Conservation (phyloP, 371 early-diverging fungal genomes). For the Actinomortierella ambigua region DNA sequence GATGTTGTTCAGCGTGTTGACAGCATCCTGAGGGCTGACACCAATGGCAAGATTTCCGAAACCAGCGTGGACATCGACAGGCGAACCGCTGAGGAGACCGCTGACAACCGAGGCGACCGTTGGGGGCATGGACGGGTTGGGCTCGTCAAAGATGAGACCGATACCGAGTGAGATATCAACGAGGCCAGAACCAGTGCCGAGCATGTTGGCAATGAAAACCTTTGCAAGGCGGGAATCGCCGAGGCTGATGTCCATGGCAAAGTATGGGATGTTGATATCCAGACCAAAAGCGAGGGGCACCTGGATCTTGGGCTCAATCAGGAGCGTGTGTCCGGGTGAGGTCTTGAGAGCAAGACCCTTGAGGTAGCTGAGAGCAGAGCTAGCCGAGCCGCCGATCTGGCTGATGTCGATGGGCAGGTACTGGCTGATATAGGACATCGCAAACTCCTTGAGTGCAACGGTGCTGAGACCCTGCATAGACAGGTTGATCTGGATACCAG, state of each 20-base stretch:
- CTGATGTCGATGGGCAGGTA: constrained; percentile 39
- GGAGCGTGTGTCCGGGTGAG: constrained; percentile 37
- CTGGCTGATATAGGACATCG: constrained; percentile 19
- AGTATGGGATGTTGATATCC: constrained; percentile 39
- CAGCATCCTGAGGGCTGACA: constrained; percentile 31
- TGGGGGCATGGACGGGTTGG: constrained; percentile 25
- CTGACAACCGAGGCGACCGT: constrained; percentile 23
- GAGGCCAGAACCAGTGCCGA: constrained; percentile 34
- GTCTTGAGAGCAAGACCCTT: constrained; percentile 33
- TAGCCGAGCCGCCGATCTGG: constrained; percentile 14
- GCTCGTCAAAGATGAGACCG: constrained; percentile 38
- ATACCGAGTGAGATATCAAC: constrained; percentile 39
- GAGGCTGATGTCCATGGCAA: constrained; percentile 41
- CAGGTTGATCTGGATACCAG: constrained; percentile 26
- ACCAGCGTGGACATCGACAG: constrained; percentile 25
- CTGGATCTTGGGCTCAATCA: constrained; percentile 36
- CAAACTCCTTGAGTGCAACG: constrained; percentile 16
- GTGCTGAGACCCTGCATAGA: constrained; percentile 32
- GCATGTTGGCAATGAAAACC: constrained; percentile 34
- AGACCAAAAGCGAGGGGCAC: constrained; percentile 30
- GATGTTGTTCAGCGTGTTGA: constrained; percentile 30
- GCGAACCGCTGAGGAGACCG: constrained; percentile 26
- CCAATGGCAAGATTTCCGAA: constrained; percentile 33
- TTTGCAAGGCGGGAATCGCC: constrained; percentile 26
- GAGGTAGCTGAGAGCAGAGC: constrained; percentile 27